These are phyloP conservation scores for Plasmodium blacklocki DNA, from an alignment of 169 alveolate species.

Conservation along the genomic window DNA sequence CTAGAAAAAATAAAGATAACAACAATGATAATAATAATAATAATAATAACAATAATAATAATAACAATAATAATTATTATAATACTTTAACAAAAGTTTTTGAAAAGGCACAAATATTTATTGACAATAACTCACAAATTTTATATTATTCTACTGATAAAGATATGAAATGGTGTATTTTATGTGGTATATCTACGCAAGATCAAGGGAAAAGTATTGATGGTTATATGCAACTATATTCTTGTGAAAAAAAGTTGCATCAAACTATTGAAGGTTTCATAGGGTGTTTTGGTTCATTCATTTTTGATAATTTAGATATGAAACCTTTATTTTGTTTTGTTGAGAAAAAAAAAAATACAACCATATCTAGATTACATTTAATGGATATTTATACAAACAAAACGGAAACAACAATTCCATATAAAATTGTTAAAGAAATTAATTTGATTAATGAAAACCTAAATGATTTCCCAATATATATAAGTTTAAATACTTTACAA, in stretches of 20 bases:
- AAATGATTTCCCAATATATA: constrained; percentile 87
- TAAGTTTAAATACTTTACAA: constrained; percentile 86
- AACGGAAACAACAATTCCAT: constrained; percentile 71
- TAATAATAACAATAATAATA: constrained; percentile 93
- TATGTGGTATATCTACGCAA: constrained; percentile 93
- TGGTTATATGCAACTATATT: constrained; percentile 96
- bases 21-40: constrained; percentile 92
- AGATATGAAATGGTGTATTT: constrained; percentile 94
- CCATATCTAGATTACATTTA: constrained; percentile 91
- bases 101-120: constrained; percentile 91
- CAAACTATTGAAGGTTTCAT: constrained; percentile 96
- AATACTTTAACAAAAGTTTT: constrained; percentile 87
- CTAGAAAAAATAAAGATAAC: constrained; percentile 74
- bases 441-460: constrained; percentile 73
- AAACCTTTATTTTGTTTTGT: constrained; percentile 91
- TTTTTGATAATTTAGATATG: constrained; percentile 84
- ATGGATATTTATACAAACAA: constrained; percentile 92
- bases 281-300: constrained; percentile 94
- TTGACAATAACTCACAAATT: constrained; percentile 91
- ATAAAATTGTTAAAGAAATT: constrained; percentile 81
- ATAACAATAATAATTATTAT: constrained; percentile 75
- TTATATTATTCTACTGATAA: constrained; percentile 93
- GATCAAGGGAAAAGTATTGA: constrained; percentile 92
- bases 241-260: constrained; percentile 93
- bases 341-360: constrained; percentile 94